Percentiles rank a stretch among this genome's conserved stretches.
phyloP scores from a whole-genome alignment of 2,329 filamentous ascomycete species.

The Albifimbria verrucaria region DNA sequence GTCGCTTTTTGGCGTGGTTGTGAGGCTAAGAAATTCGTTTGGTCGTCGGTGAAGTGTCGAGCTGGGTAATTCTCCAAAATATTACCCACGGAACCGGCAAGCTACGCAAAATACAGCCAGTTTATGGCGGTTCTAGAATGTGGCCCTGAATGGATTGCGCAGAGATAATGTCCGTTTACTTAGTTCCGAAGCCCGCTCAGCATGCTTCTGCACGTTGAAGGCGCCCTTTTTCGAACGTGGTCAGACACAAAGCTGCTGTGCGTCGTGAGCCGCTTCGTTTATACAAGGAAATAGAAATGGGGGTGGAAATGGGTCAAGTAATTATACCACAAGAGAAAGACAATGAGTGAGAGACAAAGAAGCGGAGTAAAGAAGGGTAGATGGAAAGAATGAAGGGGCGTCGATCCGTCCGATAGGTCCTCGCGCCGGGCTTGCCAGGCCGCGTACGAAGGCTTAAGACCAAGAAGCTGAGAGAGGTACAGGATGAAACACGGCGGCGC shows the following conservation, averaged over 20 bases:
- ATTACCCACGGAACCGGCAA: background rate
- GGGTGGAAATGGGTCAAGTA: no score
- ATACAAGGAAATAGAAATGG: background rate
- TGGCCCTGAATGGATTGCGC: no score
- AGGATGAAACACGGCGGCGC: constrained; percentile 15
- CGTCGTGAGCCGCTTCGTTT: no score
- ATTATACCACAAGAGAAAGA: constrained; percentile 6
- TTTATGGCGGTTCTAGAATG: no score
- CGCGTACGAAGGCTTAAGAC: constrained; percentile 10
- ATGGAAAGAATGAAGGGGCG: constrained; percentile 7
- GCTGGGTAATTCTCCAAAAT: background rate
- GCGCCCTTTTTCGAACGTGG: no score
- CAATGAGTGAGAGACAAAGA: background rate
- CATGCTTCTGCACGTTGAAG: no score
- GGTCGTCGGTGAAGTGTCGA: background rate
- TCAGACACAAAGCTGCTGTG: no score
- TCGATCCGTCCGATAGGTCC: background rate
- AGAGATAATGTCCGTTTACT: no score
- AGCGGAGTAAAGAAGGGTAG: constrained; percentile 5
- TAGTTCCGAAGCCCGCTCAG: no score
- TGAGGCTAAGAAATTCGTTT: background rate
- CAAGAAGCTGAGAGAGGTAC: constrained; percentile 15
- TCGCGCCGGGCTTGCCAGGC: constrained; percentile 2
- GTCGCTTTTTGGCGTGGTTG: background rate
- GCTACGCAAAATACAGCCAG: constrained; percentile 6